Base-by-base conservation (phyloP, 148 eudicot species). In the Drosera capensis region DNA sequence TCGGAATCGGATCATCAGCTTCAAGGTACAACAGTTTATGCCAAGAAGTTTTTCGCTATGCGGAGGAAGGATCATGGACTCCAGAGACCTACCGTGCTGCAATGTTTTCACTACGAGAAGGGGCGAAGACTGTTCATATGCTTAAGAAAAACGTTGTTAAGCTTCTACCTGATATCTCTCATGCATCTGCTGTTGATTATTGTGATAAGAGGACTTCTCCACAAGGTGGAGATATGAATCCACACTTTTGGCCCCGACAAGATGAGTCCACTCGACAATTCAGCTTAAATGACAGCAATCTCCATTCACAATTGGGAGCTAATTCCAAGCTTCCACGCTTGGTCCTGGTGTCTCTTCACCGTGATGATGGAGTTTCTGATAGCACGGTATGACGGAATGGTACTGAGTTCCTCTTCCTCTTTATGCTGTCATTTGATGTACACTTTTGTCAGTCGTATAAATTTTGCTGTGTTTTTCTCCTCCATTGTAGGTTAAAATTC, bases 201-300 rank as follows among this genome's bases (percentile, higher is more conserved):
- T 81, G 68, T 48, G 80, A 74, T 41, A 61, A 49, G 58, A 70
- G 60, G 57, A 40, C 45, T 48, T 66, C 71, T 47, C 40, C 60
- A 20, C 59, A 46, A 14, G 41, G 47, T 52, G 57, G 80, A 57
- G 88, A 77, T 28, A 48, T 55, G 61, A 57, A 73, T 45, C 90
- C 90, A 49, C 71, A 77, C 49, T 45, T 87, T 20, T 87, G 96
- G 96, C 96, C 96, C 30, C 66, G 59, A 37, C 90, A 70, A 74
- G 94, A 82, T 63, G 96, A 79, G 65, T 54, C 67, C 36, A 48
- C 68, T 23, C 51, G 55, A 24, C 74, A 63, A 40, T 77, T 82
- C 54, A 82, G 79, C 58, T 80, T 82, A 40, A 87, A 79, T 79
- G 94, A 79, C 59, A 49, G 68, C 46, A 62, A 74, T 43, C 17